Evolutionary conservation across 2,329 filamentous ascomycete species (phyloP).

Genomic region (Exserohilum rostratum): DNA sequence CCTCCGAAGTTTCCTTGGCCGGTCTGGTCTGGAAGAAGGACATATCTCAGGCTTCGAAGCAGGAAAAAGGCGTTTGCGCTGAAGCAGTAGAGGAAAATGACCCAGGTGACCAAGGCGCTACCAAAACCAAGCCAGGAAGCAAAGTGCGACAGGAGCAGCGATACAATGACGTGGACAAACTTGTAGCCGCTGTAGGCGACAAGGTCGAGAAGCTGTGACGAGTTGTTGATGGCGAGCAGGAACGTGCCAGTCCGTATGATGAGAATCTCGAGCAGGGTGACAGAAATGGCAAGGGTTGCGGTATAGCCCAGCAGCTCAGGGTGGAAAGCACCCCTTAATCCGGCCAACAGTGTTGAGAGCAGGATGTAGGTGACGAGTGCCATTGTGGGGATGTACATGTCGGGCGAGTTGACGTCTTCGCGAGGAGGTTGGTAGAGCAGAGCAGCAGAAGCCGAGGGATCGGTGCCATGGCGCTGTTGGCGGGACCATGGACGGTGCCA

Average conservation of each 20-base stretch:
- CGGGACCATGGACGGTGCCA: conserved; percentile 96
- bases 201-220: conserved; percentile 89
- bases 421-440: conserved; percentile 78
- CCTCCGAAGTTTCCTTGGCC: conserved; percentile 36
- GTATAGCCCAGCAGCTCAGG: conserved; percentile 92
- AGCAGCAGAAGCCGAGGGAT: conserved; percentile 19
- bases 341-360: conserved; percentile 86
- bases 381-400: conserved; percentile 99
- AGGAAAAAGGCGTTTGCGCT: conserved; percentile 93
- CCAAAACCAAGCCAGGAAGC: conserved; percentile 72
- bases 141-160: conserved; percentile 75
- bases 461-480: conserved; percentile 70
- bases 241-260: conserved; percentile 92
- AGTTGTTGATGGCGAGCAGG: conserved; percentile 89
- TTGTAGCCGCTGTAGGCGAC: conserved; percentile 98
- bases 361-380: conserved; percentile 97
- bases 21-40: conserved; percentile 77
- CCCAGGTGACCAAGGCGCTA: conserved; percentile 87
- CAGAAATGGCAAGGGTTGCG: conserved; percentile 79
- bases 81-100: conserved; percentile 89
- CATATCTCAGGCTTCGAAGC: conserved; percentile 93
- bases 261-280: conserved; percentile 87
- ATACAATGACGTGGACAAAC: conserved; percentile 95
- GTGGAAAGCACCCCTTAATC: conserved; percentile 87
- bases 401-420: conserved; percentile 95